Percentiles rank a stretch among this genome's conserved stretches.
Conservation (phyloP, 163 green algal genomes). For the Prototheca cutis region DNA sequence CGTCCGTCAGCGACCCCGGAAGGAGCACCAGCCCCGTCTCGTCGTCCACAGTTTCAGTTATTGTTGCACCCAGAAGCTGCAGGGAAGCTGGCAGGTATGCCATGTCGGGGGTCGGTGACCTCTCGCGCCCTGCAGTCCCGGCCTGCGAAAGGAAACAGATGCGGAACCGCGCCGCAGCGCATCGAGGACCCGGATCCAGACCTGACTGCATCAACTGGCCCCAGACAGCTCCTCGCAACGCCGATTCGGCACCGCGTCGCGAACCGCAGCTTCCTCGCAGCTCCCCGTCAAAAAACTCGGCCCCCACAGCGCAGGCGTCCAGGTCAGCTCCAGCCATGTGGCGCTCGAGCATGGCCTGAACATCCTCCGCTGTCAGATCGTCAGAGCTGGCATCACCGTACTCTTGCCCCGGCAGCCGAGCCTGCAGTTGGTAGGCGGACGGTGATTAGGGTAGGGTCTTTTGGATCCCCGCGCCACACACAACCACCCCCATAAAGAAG, state of each 20-base stretch:
- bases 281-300: too few species aligned
- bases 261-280: neutral
- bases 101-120: neutral
- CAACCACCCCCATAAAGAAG: neutral
- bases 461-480: neutral
- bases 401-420: neutral
- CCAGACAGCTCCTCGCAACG: neutral
- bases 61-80: neutral
- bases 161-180: too few species aligned
- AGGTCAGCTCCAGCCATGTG: neutral
- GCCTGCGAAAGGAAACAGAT: neutral
- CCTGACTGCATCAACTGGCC: neutral
- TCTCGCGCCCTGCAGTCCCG: neutral
- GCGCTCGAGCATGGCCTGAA: neutral
- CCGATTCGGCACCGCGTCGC: neutral
- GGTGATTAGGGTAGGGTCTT: neutral
- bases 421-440: neutral
- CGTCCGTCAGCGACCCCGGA: too few species aligned
- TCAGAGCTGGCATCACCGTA: neutral
- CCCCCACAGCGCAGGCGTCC: neutral
- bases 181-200: neutral
- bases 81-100: neutral
- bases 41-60: too few species aligned
- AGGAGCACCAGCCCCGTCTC: too few species aligned
- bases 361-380: neutral